Base-by-base conservation (phyloP, 257 asterid species). In the Jacaranda copaia region DNA sequence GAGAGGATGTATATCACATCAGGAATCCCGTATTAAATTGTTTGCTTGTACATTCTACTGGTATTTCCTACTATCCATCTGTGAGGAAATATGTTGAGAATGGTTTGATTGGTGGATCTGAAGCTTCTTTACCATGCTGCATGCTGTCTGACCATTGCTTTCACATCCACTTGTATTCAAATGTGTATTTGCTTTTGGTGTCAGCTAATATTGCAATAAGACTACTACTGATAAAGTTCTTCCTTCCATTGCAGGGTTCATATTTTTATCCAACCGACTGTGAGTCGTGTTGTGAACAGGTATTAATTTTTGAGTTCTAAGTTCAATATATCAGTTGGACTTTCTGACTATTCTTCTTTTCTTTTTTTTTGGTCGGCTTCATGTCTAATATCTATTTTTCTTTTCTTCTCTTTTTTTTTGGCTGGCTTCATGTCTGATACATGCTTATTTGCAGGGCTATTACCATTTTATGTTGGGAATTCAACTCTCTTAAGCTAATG, bases 211-310 rank as follows among this genome's bases (percentile, higher is more conserved):
- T 39, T 52, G 19, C 52, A 72, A 42, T 35, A 78, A 73, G 7
- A 57, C 72, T 46, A 46, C 35, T 58, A 55, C 49, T 76, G 62
- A 19, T 60, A 18, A 75, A 57, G 45, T 16, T 53, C 51, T 79
- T 73, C 45, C 68, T 78, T 80, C 56, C 42, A 52, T 85, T 85
- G 84, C 97, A 95, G 99, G 97, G 98, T 96, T 79, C 96, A 93
- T 85, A 78, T 86, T 57, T 96, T 96, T 80, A 93, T 89, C 82
- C 96, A 89, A 83, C 98, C 98, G 75, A 87, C 97, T 46, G 97
- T 88, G 75, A 87, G 81, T 84, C 96, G 99, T 64, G 91, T 96
- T 36, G 97, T 90, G 61, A 96, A 87, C 89, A 93, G 99, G 99
- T 95, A 89, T 45, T 42, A 19, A 16, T 60, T 76, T 60, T 78